A percentile compares a stretch with the other conserved stretches of the same genome.
These are phyloP conservation scores for Aspergillus fumigatus DNA, from an alignment of 2,329 filamentous ascomycete genomes.

Conservation along the genomic window DNA sequence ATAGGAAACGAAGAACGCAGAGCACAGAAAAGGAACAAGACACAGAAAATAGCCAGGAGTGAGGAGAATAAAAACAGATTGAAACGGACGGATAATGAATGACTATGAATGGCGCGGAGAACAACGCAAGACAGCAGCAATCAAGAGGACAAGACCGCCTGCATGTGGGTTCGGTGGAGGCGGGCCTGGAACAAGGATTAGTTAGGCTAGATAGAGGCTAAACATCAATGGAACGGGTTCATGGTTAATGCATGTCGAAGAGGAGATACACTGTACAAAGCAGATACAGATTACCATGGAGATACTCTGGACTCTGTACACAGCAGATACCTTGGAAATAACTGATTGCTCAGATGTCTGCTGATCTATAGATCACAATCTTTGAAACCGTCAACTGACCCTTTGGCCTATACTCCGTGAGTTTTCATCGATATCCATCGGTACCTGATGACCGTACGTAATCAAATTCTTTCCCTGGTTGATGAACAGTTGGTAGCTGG, in stretches of 20 bases:
- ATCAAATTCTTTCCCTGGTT: neutral
- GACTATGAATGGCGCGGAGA: conserved; percentile 4
- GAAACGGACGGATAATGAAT: conserved; percentile 6
- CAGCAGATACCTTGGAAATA: neutral
- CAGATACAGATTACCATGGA: neutral
- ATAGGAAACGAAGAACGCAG: conserved; percentile 5
- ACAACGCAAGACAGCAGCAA: neutral
- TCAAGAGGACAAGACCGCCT: neutral
- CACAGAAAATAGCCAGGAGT: neutral
- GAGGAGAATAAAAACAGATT: conserved; percentile 5
- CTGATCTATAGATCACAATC: neutral
- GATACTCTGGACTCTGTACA: too few species aligned
- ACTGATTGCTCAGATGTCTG: neutral
- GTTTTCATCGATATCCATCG: neutral
- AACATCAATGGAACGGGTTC: neutral
- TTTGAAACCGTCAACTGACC: neutral
- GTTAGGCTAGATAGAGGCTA: neutral
- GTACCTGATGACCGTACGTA: neutral
- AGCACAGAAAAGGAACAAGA: conserved; percentile 5
- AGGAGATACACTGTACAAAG: neutral
- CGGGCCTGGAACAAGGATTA: neutral
- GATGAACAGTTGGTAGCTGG: neutral
- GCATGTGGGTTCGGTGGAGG: neutral
- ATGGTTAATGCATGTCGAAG: too few species aligned
- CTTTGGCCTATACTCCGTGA: neutral